These are phyloP conservation scores for Rubia peregrina DNA, from an alignment of 305 asterid genomes.

Conservation along the genomic window DNA sequence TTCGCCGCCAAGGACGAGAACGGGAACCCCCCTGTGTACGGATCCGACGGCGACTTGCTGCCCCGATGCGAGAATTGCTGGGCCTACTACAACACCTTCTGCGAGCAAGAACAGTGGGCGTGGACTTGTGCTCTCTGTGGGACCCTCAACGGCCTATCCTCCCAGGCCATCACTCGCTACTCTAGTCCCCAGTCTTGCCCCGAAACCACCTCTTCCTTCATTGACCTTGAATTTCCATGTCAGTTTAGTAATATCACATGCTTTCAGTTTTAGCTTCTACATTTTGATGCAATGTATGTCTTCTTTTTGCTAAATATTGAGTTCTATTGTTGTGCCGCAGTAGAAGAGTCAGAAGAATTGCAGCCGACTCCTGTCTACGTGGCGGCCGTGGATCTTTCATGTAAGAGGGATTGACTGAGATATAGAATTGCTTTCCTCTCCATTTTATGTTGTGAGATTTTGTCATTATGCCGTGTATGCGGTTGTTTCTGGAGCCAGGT, in stretches of 20 bases:
- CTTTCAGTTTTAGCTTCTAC: no score
- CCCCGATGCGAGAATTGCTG: constrained; percentile 98
- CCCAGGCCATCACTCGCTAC: constrained; percentile 58
- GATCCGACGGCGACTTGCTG: constrained; percentile 71
- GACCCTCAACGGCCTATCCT: constrained; percentile 78
- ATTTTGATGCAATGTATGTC: not conserved
- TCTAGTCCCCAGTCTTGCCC: constrained; percentile 72
- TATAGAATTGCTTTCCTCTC: not conserved
- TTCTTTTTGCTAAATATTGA: not conserved
- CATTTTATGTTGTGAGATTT: not conserved
- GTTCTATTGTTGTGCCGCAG: constrained; percentile 40
- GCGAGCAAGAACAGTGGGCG: constrained; percentile 97
- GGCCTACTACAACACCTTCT: constrained; percentile 84
- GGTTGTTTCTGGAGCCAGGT: not conserved
- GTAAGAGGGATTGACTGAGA: constrained; percentile 40
- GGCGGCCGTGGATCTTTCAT: constrained; percentile 88
- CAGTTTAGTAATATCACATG: constrained; percentile 2
- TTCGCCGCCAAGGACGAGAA: constrained; percentile 86
- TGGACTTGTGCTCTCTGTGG: constrained; percentile 94
- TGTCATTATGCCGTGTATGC: not conserved
- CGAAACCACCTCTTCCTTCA: constrained; percentile 72
- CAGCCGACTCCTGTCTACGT: constrained; percentile 91
- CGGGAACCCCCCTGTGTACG: constrained; percentile 76
- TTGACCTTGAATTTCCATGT: constrained; percentile 89
- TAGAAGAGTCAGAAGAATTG: constrained; percentile 75